Evolutionary conservation across 1,284 basidiomycete genomes (phyloP).

Genomic region (Cystobasidiaceae sp.): DNA sequence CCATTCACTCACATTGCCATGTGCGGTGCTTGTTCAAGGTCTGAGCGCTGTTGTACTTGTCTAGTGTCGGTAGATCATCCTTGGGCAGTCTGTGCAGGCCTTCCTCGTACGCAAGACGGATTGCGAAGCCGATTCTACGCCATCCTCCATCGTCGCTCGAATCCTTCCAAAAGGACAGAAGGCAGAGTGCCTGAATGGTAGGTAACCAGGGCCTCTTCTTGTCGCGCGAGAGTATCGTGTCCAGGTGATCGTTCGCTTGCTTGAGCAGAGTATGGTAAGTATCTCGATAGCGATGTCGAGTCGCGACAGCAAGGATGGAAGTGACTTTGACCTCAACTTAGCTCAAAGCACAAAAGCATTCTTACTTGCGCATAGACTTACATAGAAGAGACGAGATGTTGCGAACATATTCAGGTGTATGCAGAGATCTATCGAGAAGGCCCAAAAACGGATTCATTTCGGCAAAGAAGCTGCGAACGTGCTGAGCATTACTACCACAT

Average conservation of each 20-base stretch:
- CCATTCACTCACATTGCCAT: not conserved
- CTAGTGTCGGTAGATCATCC: not conserved
- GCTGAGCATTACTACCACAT: too few species aligned
- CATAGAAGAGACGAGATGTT: constrained; percentile 6
- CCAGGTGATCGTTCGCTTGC: constrained; percentile 9
- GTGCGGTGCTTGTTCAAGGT: constrained; percentile 2
- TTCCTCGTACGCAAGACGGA: constrained; percentile 6
- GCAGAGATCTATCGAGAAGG: not conserved
- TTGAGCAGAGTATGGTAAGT: not conserved
- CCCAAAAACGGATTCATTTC: constrained; percentile 17
- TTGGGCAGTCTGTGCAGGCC: constrained; percentile 6
- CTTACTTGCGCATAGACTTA: too few species aligned
- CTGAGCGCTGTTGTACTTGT: not conserved
- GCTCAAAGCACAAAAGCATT: too few species aligned
- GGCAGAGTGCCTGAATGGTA: constrained; percentile 9
- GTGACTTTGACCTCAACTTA: too few species aligned
- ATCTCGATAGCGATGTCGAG: constrained; percentile 3
- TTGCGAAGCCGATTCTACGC: constrained; percentile 5
- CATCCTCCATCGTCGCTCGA: constrained; percentile 14
- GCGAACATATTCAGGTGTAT: constrained; percentile 7
- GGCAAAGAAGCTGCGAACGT: constrained; percentile 9
- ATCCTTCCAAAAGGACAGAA: constrained; percentile 10
- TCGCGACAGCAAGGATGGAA: constrained; percentile 2
- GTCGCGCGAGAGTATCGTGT: constrained; percentile 8
- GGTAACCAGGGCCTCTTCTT: constrained; percentile 2